Percentiles rank a stretch among this genome's conserved stretches.
phyloP scores from a whole-genome alignment of 2,329 filamentous ascomycete genomes.

The Tolypocladium nubicola region DNA sequence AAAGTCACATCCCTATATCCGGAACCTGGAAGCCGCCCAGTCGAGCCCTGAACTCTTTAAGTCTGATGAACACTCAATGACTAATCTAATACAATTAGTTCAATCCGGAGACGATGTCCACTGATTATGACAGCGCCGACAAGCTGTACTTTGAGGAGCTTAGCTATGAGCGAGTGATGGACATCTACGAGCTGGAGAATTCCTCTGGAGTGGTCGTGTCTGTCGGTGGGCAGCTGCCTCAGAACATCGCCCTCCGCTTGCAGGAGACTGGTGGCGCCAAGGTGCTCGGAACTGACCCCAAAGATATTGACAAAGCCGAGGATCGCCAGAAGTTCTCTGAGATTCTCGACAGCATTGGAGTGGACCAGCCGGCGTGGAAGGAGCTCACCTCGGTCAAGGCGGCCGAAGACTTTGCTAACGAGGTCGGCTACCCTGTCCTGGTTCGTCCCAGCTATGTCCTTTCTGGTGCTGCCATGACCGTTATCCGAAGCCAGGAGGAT shows the following conservation, averaged over 20 bases:
- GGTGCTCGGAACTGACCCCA: conserved; percentile 83
- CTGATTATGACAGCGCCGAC: conserved; percentile 83
- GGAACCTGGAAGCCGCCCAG: no score
- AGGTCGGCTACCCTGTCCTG: conserved; percentile 86
- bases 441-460: conserved; percentile 93
- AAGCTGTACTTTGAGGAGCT: conserved; percentile 95
- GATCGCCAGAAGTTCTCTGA: conserved; percentile 97
- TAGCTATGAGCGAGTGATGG: conserved; percentile 95
- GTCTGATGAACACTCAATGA: background rate
- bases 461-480: conserved; percentile 96
- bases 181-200: conserved; percentile 90
- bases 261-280: conserved; percentile 86
- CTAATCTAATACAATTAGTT: conserved; percentile 25
- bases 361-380: conserved; percentile 97
- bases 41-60: no score
- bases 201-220: conserved; percentile 86
- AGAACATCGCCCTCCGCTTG: conserved; percentile 91
- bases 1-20: no score
- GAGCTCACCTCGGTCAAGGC: conserved; percentile 84
- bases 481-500: conserved; percentile 79
- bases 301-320: conserved; percentile 95
- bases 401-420: conserved; percentile 75
- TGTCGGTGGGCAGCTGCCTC: conserved; percentile 89
- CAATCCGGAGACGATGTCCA: conserved; percentile 72
- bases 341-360: conserved; percentile 90